Conservation (phyloP, 2,329 filamentous ascomycete genomes). For the Fusarium musae region DNA sequence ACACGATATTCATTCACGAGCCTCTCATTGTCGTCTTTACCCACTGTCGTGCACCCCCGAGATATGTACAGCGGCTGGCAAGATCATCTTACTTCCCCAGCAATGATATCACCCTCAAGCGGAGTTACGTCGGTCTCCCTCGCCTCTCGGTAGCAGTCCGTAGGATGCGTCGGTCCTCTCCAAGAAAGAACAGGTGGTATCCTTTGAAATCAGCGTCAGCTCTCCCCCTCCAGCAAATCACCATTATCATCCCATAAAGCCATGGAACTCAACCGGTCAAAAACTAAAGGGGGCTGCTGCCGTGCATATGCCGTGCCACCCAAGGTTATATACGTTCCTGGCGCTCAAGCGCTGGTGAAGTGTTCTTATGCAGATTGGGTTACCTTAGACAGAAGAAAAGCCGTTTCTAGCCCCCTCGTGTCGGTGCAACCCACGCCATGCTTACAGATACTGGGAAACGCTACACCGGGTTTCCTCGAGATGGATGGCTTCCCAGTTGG, state of each 20-base stretch:
- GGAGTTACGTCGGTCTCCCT: background rate
- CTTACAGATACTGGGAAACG: background rate
- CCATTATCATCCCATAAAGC: constrained; percentile 6
- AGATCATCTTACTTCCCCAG: constrained; percentile 3
- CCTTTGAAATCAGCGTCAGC: background rate
- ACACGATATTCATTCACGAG: background rate
- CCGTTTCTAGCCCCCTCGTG: constrained; percentile 16
- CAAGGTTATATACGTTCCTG: background rate
- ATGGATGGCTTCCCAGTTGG: background rate
- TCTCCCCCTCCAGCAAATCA: background rate
- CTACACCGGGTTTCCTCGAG: background rate
- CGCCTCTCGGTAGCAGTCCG: background rate
- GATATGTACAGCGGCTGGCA: constrained; percentile 1
- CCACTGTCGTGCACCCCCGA: background rate
- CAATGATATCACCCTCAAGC: background rate
- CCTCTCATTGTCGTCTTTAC: background rate
- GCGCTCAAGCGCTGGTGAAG: background rate
- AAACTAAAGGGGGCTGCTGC: background rate
- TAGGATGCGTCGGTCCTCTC: constrained; percentile 3
- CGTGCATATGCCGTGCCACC: constrained; percentile 34
- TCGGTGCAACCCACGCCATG: constrained; percentile 6
- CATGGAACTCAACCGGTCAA: constrained; percentile 39
- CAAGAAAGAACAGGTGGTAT: constrained; percentile 22
- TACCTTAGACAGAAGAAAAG: background rate
- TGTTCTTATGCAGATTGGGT: constrained; percentile 3